Evolutionary conservation across 176 grass and related monocot genomes (phyloP), one percentile per base, ranked within the genome.

Genomic region (Cenchrus purpureus): DNA sequence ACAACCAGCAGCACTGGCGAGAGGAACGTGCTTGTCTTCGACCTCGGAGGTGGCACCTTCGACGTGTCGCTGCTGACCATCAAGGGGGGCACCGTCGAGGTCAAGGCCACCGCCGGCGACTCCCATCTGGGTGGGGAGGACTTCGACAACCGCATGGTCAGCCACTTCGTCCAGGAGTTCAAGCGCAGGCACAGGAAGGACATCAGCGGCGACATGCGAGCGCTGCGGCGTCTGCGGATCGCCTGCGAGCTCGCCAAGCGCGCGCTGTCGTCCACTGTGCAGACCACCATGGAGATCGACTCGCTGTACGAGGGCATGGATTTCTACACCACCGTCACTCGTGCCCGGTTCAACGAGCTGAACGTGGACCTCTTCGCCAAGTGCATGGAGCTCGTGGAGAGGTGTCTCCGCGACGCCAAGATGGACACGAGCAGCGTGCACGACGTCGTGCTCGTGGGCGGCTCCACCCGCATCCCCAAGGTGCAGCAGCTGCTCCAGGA

Each of bases 401-500:
- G 90, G 73, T 94, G 92, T 48, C 71, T 97, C 72, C 81, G 83
- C 16, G 94, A 97, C 31, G 91, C 94, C 12, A 94, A 94, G 88
- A 97, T 97, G 92, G 92, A 97, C 89, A 97, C 94, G 88, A 95
- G 90, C 85, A 88, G 20, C 54, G 91, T 95, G 50, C 66, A 95
- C 79, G 93, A 92, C 49, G 88, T 95, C 37, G 90, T 95, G 37
- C 11, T 12, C 22, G 95, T 95, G 3, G 92, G 95, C 40, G 95
- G 95, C 20, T 98, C 92, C 49, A 95, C 95, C 59, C 85, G 95
- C 25, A 98, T 98, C 58, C 95, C 95, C 60, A 95, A 91, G 80
- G 95, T 98, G 55, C 95, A 95, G 87, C 95, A 98, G 81, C 82
- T 99, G 74, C 91, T 99, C 20, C 97, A 96, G 84, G 97, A 99